Evolutionary conservation across 441 rosid genomes (phyloP), one percentile per base, ranked within the genome.

Genomic region (Euphorbia celastroides): DNA sequence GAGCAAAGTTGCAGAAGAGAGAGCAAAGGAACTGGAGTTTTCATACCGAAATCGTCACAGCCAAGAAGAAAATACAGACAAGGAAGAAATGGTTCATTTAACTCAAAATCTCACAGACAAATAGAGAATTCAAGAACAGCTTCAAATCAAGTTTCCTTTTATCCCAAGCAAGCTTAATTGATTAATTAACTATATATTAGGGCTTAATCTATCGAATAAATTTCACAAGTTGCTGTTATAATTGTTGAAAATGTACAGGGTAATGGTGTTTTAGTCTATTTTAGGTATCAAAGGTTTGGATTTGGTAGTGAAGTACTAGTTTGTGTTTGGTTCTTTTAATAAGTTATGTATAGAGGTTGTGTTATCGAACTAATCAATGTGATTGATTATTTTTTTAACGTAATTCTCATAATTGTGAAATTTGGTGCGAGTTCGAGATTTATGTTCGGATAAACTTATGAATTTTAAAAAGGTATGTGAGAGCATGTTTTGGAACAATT

Each of bases 11-110:
- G 81, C 81, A 75, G 57, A 80, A 82, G 90, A 76, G 87, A 88
- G 67, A 86, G 97, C 84, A 86, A 87, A 83, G 98, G 98, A 58
- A 89, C 98, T 17, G 96, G 98, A 67, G 98, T 92, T 58, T 92
- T 92, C 67, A 92, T 92, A 61, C 98, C 98, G 10, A 81, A 65
- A 70, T 83, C 89, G 23, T 79, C 90, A 26, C 90, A 80, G 14
- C 87, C 88, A 31, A 81, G 90, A 79, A 89, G 90, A 69, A 89
- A 83, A 67, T 76, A 81, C 19, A 87, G 78, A 72, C 82, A 85
- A 75, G 86, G 84, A 62, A n/a, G n/a, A n/a, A 84, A 85, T n/a
- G n/a, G n/a, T 78, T 80, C 90, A 27, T 73, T 74, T 62, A 78
- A 72, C 66, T 41, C 84, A 62, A 82, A 77, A 68, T 78, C 83